phyloP scores from a whole-genome alignment of 768 basidiomycete genomes.

The Gymnopilus junonius region DNA sequence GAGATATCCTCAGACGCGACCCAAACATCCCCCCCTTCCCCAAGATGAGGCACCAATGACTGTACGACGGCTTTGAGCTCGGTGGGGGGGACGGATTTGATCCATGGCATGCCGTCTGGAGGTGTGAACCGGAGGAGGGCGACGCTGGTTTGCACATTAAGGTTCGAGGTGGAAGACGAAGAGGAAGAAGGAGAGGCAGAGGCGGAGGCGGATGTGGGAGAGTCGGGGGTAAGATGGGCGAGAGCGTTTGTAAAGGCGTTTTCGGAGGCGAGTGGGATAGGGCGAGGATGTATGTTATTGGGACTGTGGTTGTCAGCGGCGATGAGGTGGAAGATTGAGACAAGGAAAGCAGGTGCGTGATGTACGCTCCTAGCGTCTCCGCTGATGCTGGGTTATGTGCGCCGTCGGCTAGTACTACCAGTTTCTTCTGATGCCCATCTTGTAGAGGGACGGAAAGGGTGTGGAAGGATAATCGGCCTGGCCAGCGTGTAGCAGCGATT shows the following conservation, averaged over 20 bases:
- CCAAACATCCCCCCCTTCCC: constrained; percentile 51
- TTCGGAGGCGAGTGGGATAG: constrained; percentile 91
- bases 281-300: constrained; percentile 74
- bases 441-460: constrained; percentile 6
- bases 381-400: constrained; percentile 92
- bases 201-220: constrained; percentile 19
- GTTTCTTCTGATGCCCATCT: constrained; percentile 5
- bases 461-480: background rate
- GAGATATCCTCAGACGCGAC: constrained; percentile 29
- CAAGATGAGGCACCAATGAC: constrained; percentile 39
- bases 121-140: constrained; percentile 69
- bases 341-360: constrained; percentile 42
- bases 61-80: constrained; percentile 53
- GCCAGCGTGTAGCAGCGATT: background rate
- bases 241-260: constrained; percentile 70
- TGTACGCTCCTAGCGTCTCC: constrained; percentile 64
- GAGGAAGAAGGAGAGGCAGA: constrained; percentile 9
- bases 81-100: constrained; percentile 59
- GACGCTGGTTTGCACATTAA: background rate
- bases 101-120: constrained; percentile 96
- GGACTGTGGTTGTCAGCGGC: constrained; percentile 32
- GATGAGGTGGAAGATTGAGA: background rate
- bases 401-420: constrained; percentile 80
- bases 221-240: constrained; percentile 60
- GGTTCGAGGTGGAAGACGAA: background rate